Evolutionary conservation across 2,329 filamentous ascomycete species (phyloP).

Genomic region (Cladosporium colombiae): DNA sequence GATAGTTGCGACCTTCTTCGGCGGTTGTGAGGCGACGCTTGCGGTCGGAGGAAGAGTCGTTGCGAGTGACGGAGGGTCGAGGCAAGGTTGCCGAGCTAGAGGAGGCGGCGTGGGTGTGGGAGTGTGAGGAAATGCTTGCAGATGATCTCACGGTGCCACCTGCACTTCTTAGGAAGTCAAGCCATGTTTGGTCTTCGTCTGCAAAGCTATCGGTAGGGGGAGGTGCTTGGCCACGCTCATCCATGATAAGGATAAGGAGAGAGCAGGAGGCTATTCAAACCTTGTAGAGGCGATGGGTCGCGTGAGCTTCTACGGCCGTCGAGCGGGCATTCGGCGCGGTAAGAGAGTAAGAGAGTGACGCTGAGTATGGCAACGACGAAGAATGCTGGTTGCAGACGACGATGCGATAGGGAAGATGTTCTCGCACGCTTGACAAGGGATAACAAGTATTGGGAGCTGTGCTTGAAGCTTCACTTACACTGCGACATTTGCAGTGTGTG

Average conservation of each 20-base stretch:
- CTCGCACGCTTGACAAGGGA: neutral
- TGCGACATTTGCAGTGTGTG: neutral
- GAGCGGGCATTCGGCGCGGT: constrained; percentile 7
- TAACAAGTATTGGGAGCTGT: neutral
- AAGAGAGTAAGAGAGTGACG: neutral
- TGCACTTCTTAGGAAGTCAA: constrained; percentile 31
- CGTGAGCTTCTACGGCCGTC: constrained; percentile 15
- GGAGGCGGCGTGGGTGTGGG: neutral
- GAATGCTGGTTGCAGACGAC: neutral
- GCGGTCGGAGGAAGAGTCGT: constrained; percentile 26
- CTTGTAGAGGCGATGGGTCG: constrained; percentile 12
- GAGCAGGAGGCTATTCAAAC: constrained; percentile 1
- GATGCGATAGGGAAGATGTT: neutral
- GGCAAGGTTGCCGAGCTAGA: constrained; percentile 1
- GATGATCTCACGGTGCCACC: constrained; percentile 26
- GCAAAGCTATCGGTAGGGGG: neutral
- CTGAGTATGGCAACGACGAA: neutral
- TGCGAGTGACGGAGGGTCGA: constrained; percentile 2
- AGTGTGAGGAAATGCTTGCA: neutral
- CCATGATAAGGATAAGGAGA: constrained; percentile 2
- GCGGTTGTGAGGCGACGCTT: constrained; percentile 33
- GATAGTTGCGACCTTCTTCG: constrained; percentile 28
- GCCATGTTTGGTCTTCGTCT: constrained; percentile 27
- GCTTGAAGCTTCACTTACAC: neutral
- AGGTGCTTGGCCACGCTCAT: constrained; percentile 7